Evolutionary conservation across 2,329 filamentous ascomycete species (phyloP).

Genomic region (Alternaria longipes): DNA sequence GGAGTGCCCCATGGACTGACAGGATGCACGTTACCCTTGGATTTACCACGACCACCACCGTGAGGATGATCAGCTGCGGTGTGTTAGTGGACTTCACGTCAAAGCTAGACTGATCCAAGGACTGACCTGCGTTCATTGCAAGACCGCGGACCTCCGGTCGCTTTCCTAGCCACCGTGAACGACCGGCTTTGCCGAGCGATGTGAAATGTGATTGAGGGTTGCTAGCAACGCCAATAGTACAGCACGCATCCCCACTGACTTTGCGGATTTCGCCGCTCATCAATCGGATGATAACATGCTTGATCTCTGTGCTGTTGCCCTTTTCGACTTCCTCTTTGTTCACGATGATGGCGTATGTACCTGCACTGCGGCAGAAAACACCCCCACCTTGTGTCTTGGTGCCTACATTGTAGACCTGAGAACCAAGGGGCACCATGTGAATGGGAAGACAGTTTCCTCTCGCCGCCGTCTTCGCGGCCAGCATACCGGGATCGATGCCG

Average conservation of each 20-base stretch:
- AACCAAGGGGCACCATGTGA: conserved; percentile 96
- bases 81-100: conserved; percentile 21
- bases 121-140: conserved; percentile 91
- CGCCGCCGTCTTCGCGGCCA: conserved; percentile 93
- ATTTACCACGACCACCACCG: conserved; percentile 98
- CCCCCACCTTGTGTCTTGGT: conserved; percentile 75
- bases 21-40: conserved; percentile 95
- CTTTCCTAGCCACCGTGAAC: conserved; percentile 92
- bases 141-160: conserved; percentile 95
- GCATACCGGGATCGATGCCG: conserved; percentile 89
- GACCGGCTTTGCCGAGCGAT: conserved; percentile 93
- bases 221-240: conserved; percentile 92
- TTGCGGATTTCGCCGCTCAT: conserved; percentile 93
- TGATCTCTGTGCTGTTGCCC: conserved; percentile 68
- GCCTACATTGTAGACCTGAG: conserved; percentile 88
- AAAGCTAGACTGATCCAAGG: neutral
- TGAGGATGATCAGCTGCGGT: conserved; percentile 87
- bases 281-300: conserved; percentile 83
- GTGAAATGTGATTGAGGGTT: conserved; percentile 91
- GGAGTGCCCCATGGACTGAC: conserved; percentile 96
- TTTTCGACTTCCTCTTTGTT: conserved; percentile 82
- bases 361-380: conserved; percentile 93
- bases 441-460: conserved; percentile 94
- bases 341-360: conserved; percentile 87
- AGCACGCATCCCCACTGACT: conserved; percentile 91